Evolutionary conservation across 306 rosid genomes (phyloP).

Genomic region (Gillenia trifoliata): DNA sequence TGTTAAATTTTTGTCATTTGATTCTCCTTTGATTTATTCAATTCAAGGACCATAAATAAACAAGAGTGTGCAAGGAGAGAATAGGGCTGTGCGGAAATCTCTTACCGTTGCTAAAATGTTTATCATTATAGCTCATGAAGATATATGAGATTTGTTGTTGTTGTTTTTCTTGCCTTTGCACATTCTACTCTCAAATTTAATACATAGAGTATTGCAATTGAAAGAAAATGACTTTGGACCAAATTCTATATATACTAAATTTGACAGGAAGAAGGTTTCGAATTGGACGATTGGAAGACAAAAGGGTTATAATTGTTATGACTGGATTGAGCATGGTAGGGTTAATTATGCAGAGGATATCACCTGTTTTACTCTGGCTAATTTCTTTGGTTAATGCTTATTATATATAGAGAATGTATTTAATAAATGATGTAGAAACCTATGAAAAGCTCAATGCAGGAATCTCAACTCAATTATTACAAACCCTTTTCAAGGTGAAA

Average conservation of each 20-base stretch:
- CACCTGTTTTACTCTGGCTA: too few relatives aligned
- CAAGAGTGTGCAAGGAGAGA: too few relatives aligned
- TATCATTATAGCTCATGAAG: neutral
- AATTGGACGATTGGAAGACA: constrained; percentile 44
- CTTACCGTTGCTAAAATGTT: too few relatives aligned
- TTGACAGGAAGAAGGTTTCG: constrained; percentile 62
- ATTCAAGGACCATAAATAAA: too few relatives aligned
- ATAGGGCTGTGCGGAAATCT: too few relatives aligned
- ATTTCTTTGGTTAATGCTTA: neutral
- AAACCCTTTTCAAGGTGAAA: constrained; percentile 44
- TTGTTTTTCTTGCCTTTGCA: neutral
- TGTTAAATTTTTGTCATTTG: too few relatives aligned
- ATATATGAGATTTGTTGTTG: neutral
- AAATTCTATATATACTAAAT: neutral
- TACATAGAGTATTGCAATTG: too few relatives aligned
- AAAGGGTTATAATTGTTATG: constrained; percentile 56
- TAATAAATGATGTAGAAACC: neutral
- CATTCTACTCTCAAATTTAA: too few relatives aligned
- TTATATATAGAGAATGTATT: neutral
- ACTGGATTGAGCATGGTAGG: constrained; percentile 69
- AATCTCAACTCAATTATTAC: constrained; percentile 53
- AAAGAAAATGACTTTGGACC: neutral
- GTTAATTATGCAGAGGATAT: neutral
- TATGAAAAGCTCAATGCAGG: constrained; percentile 63
- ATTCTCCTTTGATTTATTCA: too few relatives aligned